Percentiles rank a stretch among this genome's conserved stretches.
Conservation (phyloP, 2,329 filamentous ascomycete species). For the Dothiorella sarmentorum region DNA sequence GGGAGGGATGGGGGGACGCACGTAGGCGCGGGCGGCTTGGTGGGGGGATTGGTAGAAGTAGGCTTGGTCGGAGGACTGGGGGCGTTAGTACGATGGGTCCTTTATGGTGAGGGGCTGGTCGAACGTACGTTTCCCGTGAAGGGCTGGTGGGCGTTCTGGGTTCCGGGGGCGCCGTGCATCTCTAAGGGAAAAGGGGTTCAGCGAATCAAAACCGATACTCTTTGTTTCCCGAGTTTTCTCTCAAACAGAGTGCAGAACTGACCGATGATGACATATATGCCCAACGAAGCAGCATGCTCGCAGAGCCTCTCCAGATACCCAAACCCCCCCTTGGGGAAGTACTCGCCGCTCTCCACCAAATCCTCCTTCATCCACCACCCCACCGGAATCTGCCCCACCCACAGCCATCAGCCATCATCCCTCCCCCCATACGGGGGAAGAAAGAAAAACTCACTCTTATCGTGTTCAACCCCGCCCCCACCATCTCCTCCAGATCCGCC, state of each 20-base stretch:
- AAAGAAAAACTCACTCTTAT: slow-evolving; percentile 34
- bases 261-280: slow-evolving; percentile 51
- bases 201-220: neutral
- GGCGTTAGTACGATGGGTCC: no score
- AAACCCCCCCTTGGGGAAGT: slow-evolving; percentile 43
- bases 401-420: neutral
- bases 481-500: slow-evolving; percentile 49
- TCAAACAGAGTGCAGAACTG: no score
- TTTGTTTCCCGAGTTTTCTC: no score
- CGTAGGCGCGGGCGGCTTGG: slow-evolving; percentile 53
- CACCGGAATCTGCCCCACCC: slow-evolving; percentile 41
- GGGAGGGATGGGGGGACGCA: neutral
- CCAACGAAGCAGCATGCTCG: slow-evolving; percentile 47
- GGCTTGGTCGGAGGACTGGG: slow-evolving; percentile 37
- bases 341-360: slow-evolving; percentile 46
- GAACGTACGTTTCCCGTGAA: slow-evolving; percentile 47
- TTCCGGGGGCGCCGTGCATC: slow-evolving; percentile 49
- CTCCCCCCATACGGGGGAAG: neutral
- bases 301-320: slow-evolving; percentile 38
- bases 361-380: slow-evolving; percentile 56
- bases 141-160: slow-evolving; percentile 45
- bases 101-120: no score
- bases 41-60: slow-evolving; percentile 55
- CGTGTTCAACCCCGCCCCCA: slow-evolving; percentile 51
- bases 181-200: neutral